Percentiles rank a stretch among this genome's conserved stretches.
phyloP scores from a whole-genome alignment of 257 asterid species.

The Marsdenia floribunda region DNA sequence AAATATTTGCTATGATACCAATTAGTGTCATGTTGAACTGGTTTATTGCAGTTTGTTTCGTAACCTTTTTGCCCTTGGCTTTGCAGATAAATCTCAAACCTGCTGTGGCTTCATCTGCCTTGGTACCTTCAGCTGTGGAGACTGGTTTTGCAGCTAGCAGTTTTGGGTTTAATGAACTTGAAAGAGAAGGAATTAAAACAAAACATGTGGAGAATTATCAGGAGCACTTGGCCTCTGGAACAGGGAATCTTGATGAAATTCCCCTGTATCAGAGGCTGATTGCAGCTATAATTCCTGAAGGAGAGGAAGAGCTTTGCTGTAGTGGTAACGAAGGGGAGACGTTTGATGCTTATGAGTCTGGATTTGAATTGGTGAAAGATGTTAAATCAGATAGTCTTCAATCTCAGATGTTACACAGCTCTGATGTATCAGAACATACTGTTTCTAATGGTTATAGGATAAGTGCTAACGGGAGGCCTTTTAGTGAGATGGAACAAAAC shows the following conservation, averaged over 20 bases:
- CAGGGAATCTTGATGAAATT: conserved; percentile 39
- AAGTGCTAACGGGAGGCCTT: conserved; percentile 37
- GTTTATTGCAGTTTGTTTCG: not conserved
- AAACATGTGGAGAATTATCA: conserved; percentile 43
- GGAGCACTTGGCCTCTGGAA: conserved; percentile 40
- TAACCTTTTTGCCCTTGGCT: not conserved
- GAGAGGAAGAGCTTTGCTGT: conserved; percentile 35
- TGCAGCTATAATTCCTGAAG: conserved; percentile 82
- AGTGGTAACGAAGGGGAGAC: conserved; percentile 42
- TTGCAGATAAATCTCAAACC: conserved; percentile 52
- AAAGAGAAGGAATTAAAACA: conserved; percentile 46
- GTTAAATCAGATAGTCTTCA: conserved; percentile 39
- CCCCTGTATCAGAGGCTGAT: conserved; percentile 72
- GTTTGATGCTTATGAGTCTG: conserved; percentile 43
- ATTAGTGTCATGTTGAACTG: not conserved
- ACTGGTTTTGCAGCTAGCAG: conserved; percentile 13
- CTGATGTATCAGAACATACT: conserved; percentile 40
- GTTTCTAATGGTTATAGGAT: conserved; percentile 47
- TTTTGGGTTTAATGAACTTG: conserved; percentile 40
- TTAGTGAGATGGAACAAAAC: conserved; percentile 41
- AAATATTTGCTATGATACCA: not conserved
- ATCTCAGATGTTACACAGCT: conserved; percentile 34
- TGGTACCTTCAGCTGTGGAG: conserved; percentile 44
- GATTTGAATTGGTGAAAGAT: conserved; percentile 48
- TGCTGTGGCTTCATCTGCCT: conserved; percentile 32